phyloP scores from a whole-genome alignment of 371 early-diverging fungal genomes.

The Dentiscutata heterogama region DNA sequence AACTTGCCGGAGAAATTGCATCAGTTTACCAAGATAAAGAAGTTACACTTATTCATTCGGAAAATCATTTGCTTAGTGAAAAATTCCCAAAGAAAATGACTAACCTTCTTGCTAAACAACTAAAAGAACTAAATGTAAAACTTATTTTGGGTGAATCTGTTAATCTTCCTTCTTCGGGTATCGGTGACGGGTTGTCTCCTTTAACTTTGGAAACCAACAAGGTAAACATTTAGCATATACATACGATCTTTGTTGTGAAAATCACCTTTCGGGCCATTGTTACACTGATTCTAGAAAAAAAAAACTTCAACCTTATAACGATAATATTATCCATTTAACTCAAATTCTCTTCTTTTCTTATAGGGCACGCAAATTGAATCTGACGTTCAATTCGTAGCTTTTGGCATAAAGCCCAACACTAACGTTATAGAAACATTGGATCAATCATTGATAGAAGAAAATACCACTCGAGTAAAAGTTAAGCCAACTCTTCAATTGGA shows the following conservation, averaged over 20 bases:
- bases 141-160: constrained; percentile 63
- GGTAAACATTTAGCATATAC: constrained; percentile 46
- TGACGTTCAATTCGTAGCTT: constrained; percentile 64
- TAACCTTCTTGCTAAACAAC: constrained; percentile 48
- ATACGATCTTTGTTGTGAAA: constrained; percentile 61
- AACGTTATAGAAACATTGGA: constrained; percentile 51
- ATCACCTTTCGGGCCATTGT: constrained; percentile 54
- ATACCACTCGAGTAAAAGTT: constrained; percentile 55
- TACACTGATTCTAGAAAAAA: not conserved
- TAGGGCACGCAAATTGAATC: constrained; percentile 54
- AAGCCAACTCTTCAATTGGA: constrained; percentile 67
- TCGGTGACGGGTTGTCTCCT: constrained; percentile 39
- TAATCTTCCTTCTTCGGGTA: constrained; percentile 47
- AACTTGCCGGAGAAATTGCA: constrained; percentile 64
- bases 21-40: constrained; percentile 55
- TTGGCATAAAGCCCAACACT: constrained; percentile 55
- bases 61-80: constrained; percentile 49
- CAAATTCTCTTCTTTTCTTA: not conserved
- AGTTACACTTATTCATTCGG: constrained; percentile 61
- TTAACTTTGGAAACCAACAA: constrained; percentile 49
- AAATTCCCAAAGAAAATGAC: constrained; percentile 51
- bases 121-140: constrained; percentile 55
- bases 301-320: no score
- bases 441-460: constrained; percentile 41
- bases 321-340: no score